Conservation (phyloP, 2,329 filamentous ascomycete species). For the Aspergillus persii region DNA sequence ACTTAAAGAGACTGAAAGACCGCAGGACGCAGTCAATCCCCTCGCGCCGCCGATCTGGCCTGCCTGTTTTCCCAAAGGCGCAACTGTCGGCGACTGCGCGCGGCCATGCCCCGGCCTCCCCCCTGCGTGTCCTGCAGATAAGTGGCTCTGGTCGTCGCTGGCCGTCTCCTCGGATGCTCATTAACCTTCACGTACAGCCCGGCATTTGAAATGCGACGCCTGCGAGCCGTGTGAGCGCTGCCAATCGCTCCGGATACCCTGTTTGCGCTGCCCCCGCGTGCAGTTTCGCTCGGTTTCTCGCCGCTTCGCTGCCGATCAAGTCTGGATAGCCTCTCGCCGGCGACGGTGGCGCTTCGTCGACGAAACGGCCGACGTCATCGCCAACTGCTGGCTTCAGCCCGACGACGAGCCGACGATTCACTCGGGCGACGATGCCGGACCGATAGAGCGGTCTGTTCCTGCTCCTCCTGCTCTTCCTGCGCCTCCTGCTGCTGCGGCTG, state of each 20-base stretch:
- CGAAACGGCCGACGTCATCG: conserved; percentile 21
- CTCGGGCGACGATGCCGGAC: neutral
- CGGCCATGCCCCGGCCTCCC: neutral
- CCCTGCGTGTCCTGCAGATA: neutral
- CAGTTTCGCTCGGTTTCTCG: neutral
- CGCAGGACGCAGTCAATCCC: neutral
- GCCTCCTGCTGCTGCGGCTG: neutral
- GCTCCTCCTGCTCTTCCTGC: neutral
- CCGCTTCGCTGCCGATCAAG: neutral
- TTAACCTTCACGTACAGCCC: neutral
- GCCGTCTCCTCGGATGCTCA: neutral
- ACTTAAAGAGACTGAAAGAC: neutral
- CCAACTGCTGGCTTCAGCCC: conserved; percentile 16
- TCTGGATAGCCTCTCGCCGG: neutral
- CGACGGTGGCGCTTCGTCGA: conserved; percentile 5
- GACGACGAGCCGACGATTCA: conserved; percentile 6
- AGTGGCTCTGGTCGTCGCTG: neutral
- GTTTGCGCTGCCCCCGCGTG: neutral
- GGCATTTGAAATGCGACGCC: neutral
- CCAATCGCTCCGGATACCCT: neutral
- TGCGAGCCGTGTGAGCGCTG: neutral
- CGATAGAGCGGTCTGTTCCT: neutral
- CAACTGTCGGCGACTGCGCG: neutral
- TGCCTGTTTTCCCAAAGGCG: neutral
- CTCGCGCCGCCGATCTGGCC: neutral